Evolutionary conservation across 495 filamentous ascomycete genomes (phyloP).

Genomic region (Parmelia sp.): DNA sequence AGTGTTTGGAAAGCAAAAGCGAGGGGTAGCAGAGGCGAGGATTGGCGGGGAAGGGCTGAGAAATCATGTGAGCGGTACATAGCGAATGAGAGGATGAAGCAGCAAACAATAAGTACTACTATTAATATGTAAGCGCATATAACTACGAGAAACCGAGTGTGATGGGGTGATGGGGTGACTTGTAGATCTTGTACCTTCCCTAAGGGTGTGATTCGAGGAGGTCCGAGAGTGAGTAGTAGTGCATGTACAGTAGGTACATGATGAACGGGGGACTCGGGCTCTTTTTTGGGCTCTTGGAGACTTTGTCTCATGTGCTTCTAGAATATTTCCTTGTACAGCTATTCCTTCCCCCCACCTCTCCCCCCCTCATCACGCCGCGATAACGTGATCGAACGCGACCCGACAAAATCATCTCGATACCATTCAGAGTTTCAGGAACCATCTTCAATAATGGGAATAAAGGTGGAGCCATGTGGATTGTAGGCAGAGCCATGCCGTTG

Average conservation of each 20-base stretch:
- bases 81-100: background rate
- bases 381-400: constrained; percentile 22
- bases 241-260: background rate
- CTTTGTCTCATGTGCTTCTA: background rate
- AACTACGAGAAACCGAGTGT: background rate
- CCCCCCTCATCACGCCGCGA: background rate
- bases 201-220: background rate
- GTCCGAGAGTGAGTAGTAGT: background rate
- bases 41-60: constrained; percentile 4
- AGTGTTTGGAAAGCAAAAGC: constrained; percentile 3
- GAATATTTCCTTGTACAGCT: background rate
- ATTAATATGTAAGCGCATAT: constrained; percentile 8
- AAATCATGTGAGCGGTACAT: background rate
- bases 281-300: no score
- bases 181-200: background rate
- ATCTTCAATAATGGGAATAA: background rate
- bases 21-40: background rate
- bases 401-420: background rate
- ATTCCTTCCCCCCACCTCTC: background rate
- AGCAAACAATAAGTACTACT: background rate
- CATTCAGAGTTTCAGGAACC: background rate
- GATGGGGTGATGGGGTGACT: constrained; percentile 5
- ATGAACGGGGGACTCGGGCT: background rate
- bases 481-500: background rate
- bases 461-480: constrained; percentile 1